Conservation (phyloP, 805 yeast genomes). For the Cyberlindnera mrakii region DNA sequence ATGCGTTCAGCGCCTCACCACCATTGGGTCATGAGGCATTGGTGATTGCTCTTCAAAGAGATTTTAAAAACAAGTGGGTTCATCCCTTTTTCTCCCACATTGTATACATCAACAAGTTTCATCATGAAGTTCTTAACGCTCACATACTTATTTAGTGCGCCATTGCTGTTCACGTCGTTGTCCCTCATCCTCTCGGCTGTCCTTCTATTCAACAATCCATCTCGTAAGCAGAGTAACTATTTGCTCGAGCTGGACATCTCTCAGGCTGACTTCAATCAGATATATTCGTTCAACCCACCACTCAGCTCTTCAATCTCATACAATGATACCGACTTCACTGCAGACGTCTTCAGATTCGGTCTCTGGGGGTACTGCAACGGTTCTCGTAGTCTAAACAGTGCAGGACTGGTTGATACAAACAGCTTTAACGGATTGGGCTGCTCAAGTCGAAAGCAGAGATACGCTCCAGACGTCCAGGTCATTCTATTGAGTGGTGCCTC, state of each 20-base stretch:
- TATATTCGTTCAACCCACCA: not conserved
- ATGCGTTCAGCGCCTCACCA: no score
- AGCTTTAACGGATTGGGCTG: not conserved
- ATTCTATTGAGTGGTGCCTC: not conserved
- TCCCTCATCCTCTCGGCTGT: not conserved
- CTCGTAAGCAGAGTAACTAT: not conserved
- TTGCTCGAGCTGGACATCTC: conserved; percentile 1
- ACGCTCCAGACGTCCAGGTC: not conserved
- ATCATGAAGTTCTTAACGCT: not conserved
- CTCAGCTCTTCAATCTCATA: not conserved
- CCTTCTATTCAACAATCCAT: not conserved
- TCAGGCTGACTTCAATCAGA: not conserved
- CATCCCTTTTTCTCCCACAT: not conserved
- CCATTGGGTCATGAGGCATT: no score
- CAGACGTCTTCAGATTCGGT: not conserved
- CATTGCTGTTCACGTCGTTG: not conserved
- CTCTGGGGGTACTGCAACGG: conserved; percentile 1
- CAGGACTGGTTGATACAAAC: not conserved
- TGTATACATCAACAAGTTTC: not conserved
- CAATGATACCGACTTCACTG: not conserved
- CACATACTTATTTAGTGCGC: not conserved
- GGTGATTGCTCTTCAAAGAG: no score
- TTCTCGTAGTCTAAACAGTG: not conserved
- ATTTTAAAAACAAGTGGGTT: no score
- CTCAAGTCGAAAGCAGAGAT: not conserved